Evolutionary conservation across 164 flowering plant genomes (phyloP), one percentile per base, ranked within the genome.

Genomic region (Nymphaea thermarum): DNA sequence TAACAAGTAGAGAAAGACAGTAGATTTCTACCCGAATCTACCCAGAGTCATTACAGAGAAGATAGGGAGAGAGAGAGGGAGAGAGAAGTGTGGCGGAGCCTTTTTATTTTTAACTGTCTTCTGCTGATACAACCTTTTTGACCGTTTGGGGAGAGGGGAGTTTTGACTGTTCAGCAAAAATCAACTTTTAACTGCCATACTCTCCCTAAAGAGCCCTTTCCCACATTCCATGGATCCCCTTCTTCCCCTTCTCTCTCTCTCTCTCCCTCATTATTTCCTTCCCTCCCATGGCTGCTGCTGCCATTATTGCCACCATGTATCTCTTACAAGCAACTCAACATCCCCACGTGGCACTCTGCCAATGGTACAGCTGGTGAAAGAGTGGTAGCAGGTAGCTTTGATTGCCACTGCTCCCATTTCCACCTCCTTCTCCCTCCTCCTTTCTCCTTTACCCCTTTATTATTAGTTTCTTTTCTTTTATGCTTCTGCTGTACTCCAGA

Each of bases 321-420:
- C 70, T 75, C 80, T 80, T 79, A 76, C 14, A 78, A 81, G 78
- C 72, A 72, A 81, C 80, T 79, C 80, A 59, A 65, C 57, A 51
- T 51, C 57, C 57, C 57, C 57, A 51, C 57, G 57, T 51, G 57
- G 57, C 57, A 51, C 14, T 15, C 57, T 51, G 15, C 57, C 57
- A 51, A 51, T 51, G 14, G 57, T 51, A 51, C 57, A 51, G 57
- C 57, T 51, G 57, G 57, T 51, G 57, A 51, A 51, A 51, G 57
- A 51, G 57, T 51, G 57, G 57, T 51, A 51, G 57, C 57, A 51
- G 57, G 57, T 7, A 51, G 57, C 57, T 51, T 51, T 51, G 57
- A 51, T 51, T 51, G 57, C 57, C 57, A 51, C 57, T 51, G 57
- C 57, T 51, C 57, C 57, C 57, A 51, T 51, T 51, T 51, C 57